Evolutionary conservation across 305 asterid genomes (phyloP).

Genomic region (Solanum hybrid): DNA sequence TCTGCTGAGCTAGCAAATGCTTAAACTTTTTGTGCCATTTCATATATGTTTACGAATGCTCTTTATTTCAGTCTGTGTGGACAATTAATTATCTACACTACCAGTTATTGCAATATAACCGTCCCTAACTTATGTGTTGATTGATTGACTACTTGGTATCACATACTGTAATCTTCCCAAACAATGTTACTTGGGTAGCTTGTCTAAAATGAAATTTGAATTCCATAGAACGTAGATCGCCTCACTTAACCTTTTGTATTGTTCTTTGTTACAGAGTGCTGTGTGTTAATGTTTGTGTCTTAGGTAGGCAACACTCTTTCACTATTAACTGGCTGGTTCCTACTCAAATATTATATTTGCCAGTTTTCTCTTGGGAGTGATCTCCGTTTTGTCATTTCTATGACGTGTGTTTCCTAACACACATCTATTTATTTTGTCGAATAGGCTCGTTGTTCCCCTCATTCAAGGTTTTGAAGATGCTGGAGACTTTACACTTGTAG

Average conservation of each 20-base stretch:
- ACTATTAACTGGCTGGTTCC: background rate
- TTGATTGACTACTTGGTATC: background rate
- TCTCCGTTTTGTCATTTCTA: background rate
- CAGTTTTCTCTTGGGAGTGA: background rate
- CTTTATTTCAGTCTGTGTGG: background rate
- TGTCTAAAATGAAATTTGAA: background rate
- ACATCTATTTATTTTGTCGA: slow-evolving; percentile 7
- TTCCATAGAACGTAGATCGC: background rate
- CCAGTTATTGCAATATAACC: background rate
- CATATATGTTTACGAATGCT: background rate
- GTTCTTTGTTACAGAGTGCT: background rate
- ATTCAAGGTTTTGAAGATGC: slow-evolving; percentile 99
- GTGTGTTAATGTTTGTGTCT: background rate
- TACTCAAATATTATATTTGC: background rate
- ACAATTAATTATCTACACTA: background rate
- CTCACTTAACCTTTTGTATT: background rate
- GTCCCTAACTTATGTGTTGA: background rate
- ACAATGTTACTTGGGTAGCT: background rate
- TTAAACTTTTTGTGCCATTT: background rate
- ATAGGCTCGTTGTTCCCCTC: slow-evolving; percentile 96
- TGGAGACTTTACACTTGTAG: slow-evolving; percentile 82
- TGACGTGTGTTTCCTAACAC: background rate
- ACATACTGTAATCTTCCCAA: background rate
- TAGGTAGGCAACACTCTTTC: background rate
- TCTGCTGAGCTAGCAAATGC: background rate